A percentile compares a stretch with the other conserved stretches of the same genome.
Evolutionary conservation across 805 yeast species (phyloP).

Genomic region (Candida easanensis): DNA sequence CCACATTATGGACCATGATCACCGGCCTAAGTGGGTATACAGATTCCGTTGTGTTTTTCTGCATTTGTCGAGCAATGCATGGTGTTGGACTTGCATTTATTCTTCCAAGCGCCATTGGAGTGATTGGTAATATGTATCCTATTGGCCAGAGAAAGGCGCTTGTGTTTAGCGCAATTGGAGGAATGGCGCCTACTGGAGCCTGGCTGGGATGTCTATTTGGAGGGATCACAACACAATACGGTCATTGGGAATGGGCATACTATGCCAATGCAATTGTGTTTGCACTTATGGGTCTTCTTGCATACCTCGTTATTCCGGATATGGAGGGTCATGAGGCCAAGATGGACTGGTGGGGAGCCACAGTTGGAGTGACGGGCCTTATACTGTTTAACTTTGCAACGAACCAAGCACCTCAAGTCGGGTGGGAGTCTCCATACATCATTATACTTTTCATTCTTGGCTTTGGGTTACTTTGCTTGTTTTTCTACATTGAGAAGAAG

Average conservation of each 20-base stretch:
- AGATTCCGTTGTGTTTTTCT: constrained; percentile 47
- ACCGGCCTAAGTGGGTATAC: constrained; percentile 57
- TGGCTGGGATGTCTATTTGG: constrained; percentile 50
- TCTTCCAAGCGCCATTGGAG: constrained; percentile 59
- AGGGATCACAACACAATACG: constrained; percentile 42
- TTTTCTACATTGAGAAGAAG: constrained; percentile 48
- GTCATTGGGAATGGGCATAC: constrained; percentile 51
- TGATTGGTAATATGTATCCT: constrained; percentile 45
- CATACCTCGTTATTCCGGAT: constrained; percentile 35
- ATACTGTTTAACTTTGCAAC: constrained; percentile 64
- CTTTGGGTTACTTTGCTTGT: constrained; percentile 37
- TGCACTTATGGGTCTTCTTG: constrained; percentile 28
- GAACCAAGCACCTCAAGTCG: constrained; percentile 73
- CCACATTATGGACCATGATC: constrained; percentile 54
- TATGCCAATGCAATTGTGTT: constrained; percentile 40
- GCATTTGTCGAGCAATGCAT: constrained; percentile 53
- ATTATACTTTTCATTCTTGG: constrained; percentile 56
- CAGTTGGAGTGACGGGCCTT: constrained; percentile 56
- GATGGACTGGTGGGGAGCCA: constrained; percentile 54
- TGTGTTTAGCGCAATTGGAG: constrained; percentile 54
- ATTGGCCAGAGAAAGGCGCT: constrained; percentile 47
- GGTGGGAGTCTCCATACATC: constrained; percentile 62
- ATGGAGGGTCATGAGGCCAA: constrained; percentile 18
- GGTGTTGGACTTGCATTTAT: constrained; percentile 62
- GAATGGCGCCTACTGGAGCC: constrained; percentile 62